A percentile compares a stretch with the other conserved stretches of the same genome.
These are phyloP conservation scores for Aspergillus fructus DNA, from an alignment of 2,329 filamentous ascomycete genomes.

Conservation along the genomic window DNA sequence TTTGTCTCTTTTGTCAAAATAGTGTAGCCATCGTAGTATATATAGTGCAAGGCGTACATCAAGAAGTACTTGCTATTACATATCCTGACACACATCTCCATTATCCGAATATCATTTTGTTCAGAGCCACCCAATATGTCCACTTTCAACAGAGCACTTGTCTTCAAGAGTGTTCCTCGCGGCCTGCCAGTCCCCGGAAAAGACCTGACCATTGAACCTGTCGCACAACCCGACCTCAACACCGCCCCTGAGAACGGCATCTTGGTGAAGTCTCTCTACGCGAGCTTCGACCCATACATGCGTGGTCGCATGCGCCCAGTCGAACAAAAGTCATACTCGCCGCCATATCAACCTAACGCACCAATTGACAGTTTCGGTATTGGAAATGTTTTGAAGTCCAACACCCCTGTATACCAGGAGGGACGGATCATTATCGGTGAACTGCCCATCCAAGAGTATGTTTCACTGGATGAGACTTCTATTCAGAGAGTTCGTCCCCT, in stretches of 20 bases:
- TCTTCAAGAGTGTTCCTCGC: slow-evolving; percentile 69
- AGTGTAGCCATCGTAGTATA: too few relatives aligned
- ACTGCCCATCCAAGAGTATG: slow-evolving; percentile 71
- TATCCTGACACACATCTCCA: too few relatives aligned
- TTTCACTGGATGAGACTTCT: slow-evolving; percentile 50
- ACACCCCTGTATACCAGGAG: slow-evolving; percentile 59
- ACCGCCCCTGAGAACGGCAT: slow-evolving; percentile 62
- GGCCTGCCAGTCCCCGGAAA: slow-evolving; percentile 69
- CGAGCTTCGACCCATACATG: slow-evolving; percentile 82
- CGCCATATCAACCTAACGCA: slow-evolving; percentile 60
- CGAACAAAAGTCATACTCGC: slow-evolving; percentile 64
- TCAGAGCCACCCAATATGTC: too few relatives aligned
- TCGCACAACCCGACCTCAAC: slow-evolving; percentile 60
- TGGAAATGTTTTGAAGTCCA: slow-evolving; percentile 69
- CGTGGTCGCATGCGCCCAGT: slow-evolving; percentile 73
- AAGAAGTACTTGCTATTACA: too few relatives aligned
- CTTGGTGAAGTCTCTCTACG: slow-evolving; percentile 67
- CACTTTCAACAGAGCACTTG: slow-evolving; percentile 65
- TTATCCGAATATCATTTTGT: too few relatives aligned
- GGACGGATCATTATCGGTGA: slow-evolving; percentile 65
- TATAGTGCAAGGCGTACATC: too few relatives aligned
- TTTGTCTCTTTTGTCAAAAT: too few relatives aligned
- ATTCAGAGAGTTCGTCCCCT: slow-evolving; percentile 51
- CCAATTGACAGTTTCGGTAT: slow-evolving; percentile 66
- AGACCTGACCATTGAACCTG: slow-evolving; percentile 66